phyloP scores from a whole-genome alignment of 2,329 filamentous ascomycete genomes.

The Fusarium caatingaense region DNA sequence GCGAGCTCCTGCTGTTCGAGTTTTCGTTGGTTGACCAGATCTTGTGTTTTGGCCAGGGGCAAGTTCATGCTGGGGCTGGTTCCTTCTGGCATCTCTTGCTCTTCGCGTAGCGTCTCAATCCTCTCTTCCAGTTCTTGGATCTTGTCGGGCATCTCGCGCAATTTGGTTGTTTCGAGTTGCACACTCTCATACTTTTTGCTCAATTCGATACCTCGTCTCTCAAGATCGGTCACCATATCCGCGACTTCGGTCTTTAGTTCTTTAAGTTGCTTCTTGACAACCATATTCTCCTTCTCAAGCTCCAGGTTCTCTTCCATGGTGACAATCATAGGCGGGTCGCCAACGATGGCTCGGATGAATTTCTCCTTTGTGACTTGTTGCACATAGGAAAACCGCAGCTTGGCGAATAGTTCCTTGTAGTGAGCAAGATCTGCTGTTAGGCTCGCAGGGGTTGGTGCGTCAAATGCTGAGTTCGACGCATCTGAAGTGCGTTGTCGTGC shows the following conservation, averaged over 20 bases:
- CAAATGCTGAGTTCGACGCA: slow-evolving; percentile 72
- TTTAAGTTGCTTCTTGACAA: slow-evolving; percentile 80
- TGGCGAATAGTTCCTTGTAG: slow-evolving; percentile 95
- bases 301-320: slow-evolving; percentile 83
- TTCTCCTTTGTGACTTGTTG: slow-evolving; percentile 99
- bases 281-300: slow-evolving; percentile 75
- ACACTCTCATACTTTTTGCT: slow-evolving; percentile 64
- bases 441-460: slow-evolving; percentile 77
- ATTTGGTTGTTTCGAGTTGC: slow-evolving; percentile 59
- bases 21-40: slow-evolving; percentile 63
- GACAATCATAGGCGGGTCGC: slow-evolving; percentile 88
- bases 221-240: slow-evolving; percentile 77
- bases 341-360: slow-evolving; percentile 92
- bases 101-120: slow-evolving; percentile 58
- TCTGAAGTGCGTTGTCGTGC: slow-evolving; percentile 73
- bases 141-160: slow-evolving; percentile 64
- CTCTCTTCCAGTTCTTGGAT: slow-evolving; percentile 61
- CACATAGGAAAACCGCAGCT: slow-evolving; percentile 95
- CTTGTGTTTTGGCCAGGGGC: slow-evolving; percentile 67
- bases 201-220: slow-evolving; percentile 70
- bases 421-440: slow-evolving; percentile 87
- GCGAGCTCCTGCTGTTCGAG: slow-evolving; percentile 67
- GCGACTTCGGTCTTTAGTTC: slow-evolving; percentile 83
- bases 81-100: slow-evolving; percentile 50
- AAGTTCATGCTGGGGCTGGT: slow-evolving; percentile 62